Evolutionary conservation across 2,329 filamentous ascomycete species (phyloP).

Genomic region (Colletotrichum shisoi): DNA sequence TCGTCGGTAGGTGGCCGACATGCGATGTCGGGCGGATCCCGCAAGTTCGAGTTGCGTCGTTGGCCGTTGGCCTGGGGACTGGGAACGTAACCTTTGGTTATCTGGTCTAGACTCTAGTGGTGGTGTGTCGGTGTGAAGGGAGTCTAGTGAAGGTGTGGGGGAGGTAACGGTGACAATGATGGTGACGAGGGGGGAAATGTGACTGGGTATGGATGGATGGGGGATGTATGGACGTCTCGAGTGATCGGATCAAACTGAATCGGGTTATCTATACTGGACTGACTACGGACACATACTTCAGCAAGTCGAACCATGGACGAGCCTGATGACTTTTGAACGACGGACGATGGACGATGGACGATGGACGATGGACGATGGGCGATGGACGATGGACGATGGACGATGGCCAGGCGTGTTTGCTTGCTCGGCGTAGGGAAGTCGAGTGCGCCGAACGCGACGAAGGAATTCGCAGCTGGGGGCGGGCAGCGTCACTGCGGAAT

Average conservation of each 20-base stretch:
- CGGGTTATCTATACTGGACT: too few relatives aligned
- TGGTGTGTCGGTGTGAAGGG: background rate
- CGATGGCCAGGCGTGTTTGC: too few relatives aligned
- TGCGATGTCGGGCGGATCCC: conserved; percentile 2
- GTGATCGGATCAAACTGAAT: background rate
- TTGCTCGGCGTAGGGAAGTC: too few relatives aligned
- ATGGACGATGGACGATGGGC: too few relatives aligned
- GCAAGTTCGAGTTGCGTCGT: background rate
- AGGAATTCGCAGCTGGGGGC: too few relatives aligned
- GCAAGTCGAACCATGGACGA: too few relatives aligned
- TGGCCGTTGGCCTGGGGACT: background rate
- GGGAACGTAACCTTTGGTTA: conserved; percentile 12
- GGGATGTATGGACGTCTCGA: background rate
- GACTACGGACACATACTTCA: too few relatives aligned
- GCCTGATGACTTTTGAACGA: too few relatives aligned
- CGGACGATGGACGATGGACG: too few relatives aligned
- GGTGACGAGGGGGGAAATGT: background rate
- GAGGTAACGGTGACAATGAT: background rate
- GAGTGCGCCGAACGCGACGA: too few relatives aligned
- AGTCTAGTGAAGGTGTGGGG: conserved; percentile 8
- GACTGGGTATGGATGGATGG: background rate
- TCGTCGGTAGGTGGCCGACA: background rate
- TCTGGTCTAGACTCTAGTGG: background rate
- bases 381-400: too few relatives aligned
- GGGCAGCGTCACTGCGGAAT: too few relatives aligned